Conservation (phyloP, 2,329 filamentous ascomycete species). For the Sclerotinia sclerotiorum region DNA sequence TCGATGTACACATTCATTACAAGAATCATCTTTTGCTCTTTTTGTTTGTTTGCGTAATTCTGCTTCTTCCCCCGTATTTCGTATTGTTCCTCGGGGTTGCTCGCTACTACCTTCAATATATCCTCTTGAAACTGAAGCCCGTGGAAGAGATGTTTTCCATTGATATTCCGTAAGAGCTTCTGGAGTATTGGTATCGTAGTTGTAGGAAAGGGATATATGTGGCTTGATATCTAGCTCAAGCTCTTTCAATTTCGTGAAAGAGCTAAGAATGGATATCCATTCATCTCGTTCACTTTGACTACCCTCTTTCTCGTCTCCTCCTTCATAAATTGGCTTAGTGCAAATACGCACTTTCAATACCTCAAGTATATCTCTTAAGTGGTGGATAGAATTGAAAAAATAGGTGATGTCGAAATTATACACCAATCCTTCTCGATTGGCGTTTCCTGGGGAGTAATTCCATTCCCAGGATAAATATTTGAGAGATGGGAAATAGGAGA, state of each 20-base stretch:
- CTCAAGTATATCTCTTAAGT: neutral
- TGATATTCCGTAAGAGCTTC: no score
- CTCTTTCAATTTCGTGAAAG: neutral
- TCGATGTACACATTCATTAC: no score
- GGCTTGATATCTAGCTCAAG: neutral
- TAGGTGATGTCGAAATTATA: neutral
- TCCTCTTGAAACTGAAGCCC: no score
- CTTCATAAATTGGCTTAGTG: neutral
- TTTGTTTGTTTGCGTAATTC: no score
- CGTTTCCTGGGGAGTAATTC: neutral
- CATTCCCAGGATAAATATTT: constrained; percentile 11
- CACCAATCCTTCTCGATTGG: neutral
- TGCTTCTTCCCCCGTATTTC: no score
- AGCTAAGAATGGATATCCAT: neutral
- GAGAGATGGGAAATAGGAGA: constrained; percentile 4
- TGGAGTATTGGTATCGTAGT: no score
- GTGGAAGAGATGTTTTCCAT: no score
- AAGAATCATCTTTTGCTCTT: no score
- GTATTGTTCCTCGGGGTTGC: no score
- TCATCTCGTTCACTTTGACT: neutral
- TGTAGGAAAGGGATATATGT: no score
- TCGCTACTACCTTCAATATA: no score
- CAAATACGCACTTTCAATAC: neutral
- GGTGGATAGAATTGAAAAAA: neutral
- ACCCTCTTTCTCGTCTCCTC: no score